A percentile compares a stretch with the other conserved stretches of the same genome.
Conservation (phyloP, 2,329 filamentous ascomycete genomes). For the Trichoderma sp. region DNA sequence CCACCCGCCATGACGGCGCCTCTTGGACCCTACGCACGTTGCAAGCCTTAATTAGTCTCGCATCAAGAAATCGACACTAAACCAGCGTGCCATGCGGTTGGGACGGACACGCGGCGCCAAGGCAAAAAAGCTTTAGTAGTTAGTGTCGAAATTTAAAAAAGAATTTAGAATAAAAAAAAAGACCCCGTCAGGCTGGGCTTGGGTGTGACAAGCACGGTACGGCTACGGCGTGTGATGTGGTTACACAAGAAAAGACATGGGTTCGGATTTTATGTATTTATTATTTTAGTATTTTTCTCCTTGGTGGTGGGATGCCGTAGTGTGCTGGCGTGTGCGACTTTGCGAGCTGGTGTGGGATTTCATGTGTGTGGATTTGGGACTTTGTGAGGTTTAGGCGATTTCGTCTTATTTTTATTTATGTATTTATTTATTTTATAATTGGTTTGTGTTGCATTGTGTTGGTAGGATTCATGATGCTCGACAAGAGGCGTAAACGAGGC, state of each 20-base stretch:
- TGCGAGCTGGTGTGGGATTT: not conserved
- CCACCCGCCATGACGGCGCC: not conserved
- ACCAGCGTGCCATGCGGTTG: constrained; percentile 13
- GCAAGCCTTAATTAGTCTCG: not conserved
- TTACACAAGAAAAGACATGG: constrained; percentile 8
- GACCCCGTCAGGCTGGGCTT: not conserved
- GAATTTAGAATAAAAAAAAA: not conserved
- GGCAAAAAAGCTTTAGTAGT: not conserved
- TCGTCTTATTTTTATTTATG: not conserved
- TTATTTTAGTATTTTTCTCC: not conserved
- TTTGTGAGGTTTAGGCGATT: not conserved
- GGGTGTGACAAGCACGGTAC: constrained; percentile 19
- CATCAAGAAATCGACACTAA: not conserved
- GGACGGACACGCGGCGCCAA: not conserved
- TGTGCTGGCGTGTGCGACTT: no score
- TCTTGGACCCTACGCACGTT: not conserved
- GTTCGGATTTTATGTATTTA: not conserved
- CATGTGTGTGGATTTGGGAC: not conserved
- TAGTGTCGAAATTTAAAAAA: not conserved
- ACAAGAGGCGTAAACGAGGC: not conserved
- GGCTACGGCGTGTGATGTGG: constrained; percentile 11
- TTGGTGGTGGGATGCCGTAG: not conserved
- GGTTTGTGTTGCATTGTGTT: not conserved
- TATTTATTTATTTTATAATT: not conserved
- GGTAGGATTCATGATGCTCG: not conserved